Evolutionary conservation across 2,329 filamentous ascomycete species (phyloP), one percentile per base, ranked within the genome.

Genomic region (Paraphoma sp.): DNA sequence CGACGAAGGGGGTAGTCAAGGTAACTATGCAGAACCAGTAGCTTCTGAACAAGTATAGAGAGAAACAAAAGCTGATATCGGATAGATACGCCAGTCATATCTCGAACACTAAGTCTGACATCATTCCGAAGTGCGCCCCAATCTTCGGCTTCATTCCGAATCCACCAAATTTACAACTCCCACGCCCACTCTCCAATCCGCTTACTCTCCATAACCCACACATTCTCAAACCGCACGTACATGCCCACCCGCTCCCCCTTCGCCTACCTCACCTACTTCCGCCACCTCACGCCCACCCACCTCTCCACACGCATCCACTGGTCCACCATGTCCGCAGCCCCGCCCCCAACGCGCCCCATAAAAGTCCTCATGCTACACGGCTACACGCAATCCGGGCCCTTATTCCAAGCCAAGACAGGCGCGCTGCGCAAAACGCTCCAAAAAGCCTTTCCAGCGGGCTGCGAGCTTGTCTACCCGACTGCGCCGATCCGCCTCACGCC

Each of bases 361-460:
- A 79, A 79, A 48, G 74, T 83, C 57, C 75, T 83, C 56, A 82
- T 82, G 80, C 78, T 83, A 11, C 81, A 83, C 68, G 90, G 94
- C 77, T 97, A 88, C 84, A 97, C 94, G 7, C 94, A 98, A 82
- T 96, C 91, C 29, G 93, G 93, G 4, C 78, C 88, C 4, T 82
- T 93, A 61, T 97, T 97, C 85, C 89, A 87, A 74, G 86, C 89
- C 76, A 97, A 97, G 81, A 96, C 92, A 45, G 91, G 92, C 75
- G 92, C 92, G 10, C 82, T 97, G 1, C 87, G 93, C 68, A 97
- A 97, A 77, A 82, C 89, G 51, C 84, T 97, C 54, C 77, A 82
- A 58, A 97, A 96, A 72, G 80, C 86, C 29, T 89, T 97, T 61
- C 84, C 86, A 8, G 77, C 77, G 1, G 80, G 79, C 30, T 69